These are phyloP conservation scores for Russula foetens DNA, from an alignment of 768 basidiomycete genomes.

Conservation along the genomic window DNA sequence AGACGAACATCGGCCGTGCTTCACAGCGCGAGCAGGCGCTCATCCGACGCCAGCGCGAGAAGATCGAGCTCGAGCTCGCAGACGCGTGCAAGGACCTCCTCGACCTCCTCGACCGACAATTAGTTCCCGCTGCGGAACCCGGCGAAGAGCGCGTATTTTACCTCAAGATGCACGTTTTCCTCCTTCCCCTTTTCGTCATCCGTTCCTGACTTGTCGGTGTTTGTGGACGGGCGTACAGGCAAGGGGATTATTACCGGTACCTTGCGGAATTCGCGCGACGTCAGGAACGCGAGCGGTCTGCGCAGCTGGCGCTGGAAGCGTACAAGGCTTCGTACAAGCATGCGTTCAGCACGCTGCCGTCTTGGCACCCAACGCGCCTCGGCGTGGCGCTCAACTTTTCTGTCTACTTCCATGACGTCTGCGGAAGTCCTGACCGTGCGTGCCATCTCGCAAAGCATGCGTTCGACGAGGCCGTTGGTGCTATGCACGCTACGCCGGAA, in stretches of 20 bases:
- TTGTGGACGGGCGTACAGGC: slow-evolving; percentile 36
- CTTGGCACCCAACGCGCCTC: slow-evolving; percentile 79
- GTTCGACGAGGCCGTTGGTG: slow-evolving; percentile 78
- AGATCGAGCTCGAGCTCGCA: slow-evolving; percentile 70
- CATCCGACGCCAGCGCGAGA: slow-evolving; percentile 63
- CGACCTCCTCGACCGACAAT: slow-evolving; percentile 48
- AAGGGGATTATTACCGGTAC: slow-evolving; percentile 88
- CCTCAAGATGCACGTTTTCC: slow-evolving; percentile 63
- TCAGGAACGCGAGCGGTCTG: slow-evolving; percentile 58
- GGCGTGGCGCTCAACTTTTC: slow-evolving; percentile 89
- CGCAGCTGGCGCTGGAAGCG: slow-evolving; percentile 70
- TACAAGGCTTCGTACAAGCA: slow-evolving; percentile 85
- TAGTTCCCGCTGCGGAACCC: slow-evolving; percentile 53
- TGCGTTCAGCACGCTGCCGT: slow-evolving; percentile 61
- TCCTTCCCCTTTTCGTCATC: neutral
- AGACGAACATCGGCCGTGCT: slow-evolving; percentile 33
- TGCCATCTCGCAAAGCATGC: slow-evolving; percentile 99
- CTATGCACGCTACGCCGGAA: slow-evolving; percentile 29
- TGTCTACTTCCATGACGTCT: slow-evolving; percentile 89
- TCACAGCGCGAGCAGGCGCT: slow-evolving; percentile 51
- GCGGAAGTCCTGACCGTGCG: slow-evolving; percentile 71
- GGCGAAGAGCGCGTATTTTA: slow-evolving; percentile 88
- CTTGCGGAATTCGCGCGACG: slow-evolving; percentile 78
- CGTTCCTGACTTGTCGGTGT: neutral
- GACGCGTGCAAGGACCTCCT: slow-evolving; percentile 77